phyloP scores from a whole-genome alignment of 495 filamentous ascomycete species.

The Annulohypoxylon maeteangense region DNA sequence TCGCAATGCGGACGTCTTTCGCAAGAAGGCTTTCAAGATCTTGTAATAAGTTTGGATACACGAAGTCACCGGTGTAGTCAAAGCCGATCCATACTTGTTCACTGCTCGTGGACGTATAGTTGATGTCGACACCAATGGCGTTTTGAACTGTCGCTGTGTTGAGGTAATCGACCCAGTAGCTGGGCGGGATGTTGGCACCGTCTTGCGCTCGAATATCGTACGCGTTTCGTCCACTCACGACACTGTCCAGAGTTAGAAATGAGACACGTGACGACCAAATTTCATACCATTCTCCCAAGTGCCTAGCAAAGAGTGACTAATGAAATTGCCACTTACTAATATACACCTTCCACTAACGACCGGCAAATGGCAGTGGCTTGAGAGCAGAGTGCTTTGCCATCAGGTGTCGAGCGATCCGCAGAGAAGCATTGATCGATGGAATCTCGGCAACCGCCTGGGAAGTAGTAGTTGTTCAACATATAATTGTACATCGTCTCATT shows the following conservation, averaged over 20 bases:
- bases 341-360: slow-evolving; percentile 56
- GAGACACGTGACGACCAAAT: background rate
- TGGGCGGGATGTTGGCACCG: slow-evolving; percentile 61
- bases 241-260: slow-evolving; percentile 14
- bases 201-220: slow-evolving; percentile 64
- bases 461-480: slow-evolving; percentile 57
- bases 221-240: slow-evolving; percentile 57
- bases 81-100: slow-evolving; percentile 55
- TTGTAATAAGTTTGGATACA: slow-evolving; percentile 55
- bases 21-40: slow-evolving; percentile 60
- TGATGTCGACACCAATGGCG: slow-evolving; percentile 62
- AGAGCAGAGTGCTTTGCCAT: slow-evolving; percentile 54
- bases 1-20: slow-evolving; percentile 55
- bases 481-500: slow-evolving; percentile 55
- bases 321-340: slow-evolving; percentile 49
- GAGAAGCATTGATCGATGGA: slow-evolving; percentile 54
- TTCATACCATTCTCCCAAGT: background rate
- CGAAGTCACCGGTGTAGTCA: slow-evolving; percentile 61
- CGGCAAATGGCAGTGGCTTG: slow-evolving; percentile 58
- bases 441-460: slow-evolving; percentile 57
- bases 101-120: slow-evolving; percentile 57
- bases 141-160: slow-evolving; percentile 58
- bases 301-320: background rate
- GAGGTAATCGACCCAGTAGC: slow-evolving; percentile 59
- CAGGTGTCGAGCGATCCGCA: slow-evolving; percentile 49